Evolutionary conservation across 192 early-diverging fungal genomes (phyloP).

Genomic region (Coemansia sp.): DNA sequence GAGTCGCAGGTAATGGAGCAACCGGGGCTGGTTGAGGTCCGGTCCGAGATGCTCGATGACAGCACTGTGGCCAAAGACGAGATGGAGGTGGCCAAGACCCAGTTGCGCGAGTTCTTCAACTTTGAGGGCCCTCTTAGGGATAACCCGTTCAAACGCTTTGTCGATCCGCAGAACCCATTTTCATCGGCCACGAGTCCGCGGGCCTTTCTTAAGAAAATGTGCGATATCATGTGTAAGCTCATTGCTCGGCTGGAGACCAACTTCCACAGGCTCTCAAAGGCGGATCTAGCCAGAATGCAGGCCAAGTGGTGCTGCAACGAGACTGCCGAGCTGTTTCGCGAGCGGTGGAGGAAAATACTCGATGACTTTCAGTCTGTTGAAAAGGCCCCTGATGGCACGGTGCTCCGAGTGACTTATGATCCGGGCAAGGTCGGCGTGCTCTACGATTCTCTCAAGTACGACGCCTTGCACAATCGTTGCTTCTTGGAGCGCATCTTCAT

Average conservation of each 20-base stretch:
- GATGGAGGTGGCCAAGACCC: constrained; percentile 81
- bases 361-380: constrained; percentile 67
- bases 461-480: constrained; percentile 91
- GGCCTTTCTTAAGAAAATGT: constrained; percentile 66
- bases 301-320: constrained; percentile 89
- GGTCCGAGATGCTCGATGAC: constrained; percentile 93
- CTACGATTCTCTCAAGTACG: constrained; percentile 96
- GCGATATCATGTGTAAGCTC: constrained; percentile 65
- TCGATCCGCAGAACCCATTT: constrained; percentile 15
- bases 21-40: constrained; percentile 60
- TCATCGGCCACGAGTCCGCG: constrained; percentile 43
- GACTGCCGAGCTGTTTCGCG: constrained; percentile 78
- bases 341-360: constrained; percentile 97
- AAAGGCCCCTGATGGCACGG: constrained; percentile 2
- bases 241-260: constrained; percentile 79
- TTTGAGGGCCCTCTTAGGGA: constrained; percentile 18
- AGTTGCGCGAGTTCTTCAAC: constrained; percentile 71
- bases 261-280: constrained; percentile 61
- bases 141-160: constrained; percentile 30
- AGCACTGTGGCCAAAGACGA: constrained; percentile 93
- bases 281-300: constrained; percentile 58
- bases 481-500: constrained; percentile 77
- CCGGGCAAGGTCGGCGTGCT: constrained; percentile 89
- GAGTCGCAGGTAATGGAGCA: constrained; percentile 32
- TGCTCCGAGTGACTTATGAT: constrained; percentile 56